phyloP scores from a whole-genome alignment of 371 early-diverging fungal genomes.

The Mortierella sp. region DNA sequence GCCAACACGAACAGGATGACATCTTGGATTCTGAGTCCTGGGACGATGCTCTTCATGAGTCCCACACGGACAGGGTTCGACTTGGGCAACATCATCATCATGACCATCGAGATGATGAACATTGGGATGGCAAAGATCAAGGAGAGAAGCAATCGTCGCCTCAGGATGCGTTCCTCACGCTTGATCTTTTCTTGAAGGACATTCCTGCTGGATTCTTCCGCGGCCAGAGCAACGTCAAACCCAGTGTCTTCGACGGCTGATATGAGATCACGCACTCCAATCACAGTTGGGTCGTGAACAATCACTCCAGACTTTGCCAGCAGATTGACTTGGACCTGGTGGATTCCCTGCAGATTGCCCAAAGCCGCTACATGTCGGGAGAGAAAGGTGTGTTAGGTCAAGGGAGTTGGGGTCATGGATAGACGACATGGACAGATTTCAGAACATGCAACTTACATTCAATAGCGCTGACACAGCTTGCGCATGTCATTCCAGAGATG shows the following conservation, averaged over 20 bases:
- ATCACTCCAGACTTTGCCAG: slow-evolving; percentile 71
- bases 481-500: slow-evolving; percentile 87
- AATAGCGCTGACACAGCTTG: slow-evolving; percentile 82
- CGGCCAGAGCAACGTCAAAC: slow-evolving; percentile 63
- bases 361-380: slow-evolving; percentile 38
- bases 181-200: slow-evolving; percentile 63
- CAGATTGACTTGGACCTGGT: slow-evolving; percentile 72
- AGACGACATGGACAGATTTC: not conserved
- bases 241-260: slow-evolving; percentile 70
- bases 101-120: slow-evolving; percentile 68
- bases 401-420: no score
- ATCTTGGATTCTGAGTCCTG: slow-evolving; percentile 62
- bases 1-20: slow-evolving; percentile 62
- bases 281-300: slow-evolving; percentile 62
- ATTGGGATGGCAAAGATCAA: slow-evolving; percentile 70
- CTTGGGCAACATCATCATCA: slow-evolving; percentile 66
- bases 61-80: slow-evolving; percentile 55
- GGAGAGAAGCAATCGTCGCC: slow-evolving; percentile 63
- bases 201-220: slow-evolving; percentile 52
- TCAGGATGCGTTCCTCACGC: slow-evolving; percentile 56
- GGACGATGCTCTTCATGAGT: slow-evolving; percentile 53
- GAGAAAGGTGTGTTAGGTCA: no score
- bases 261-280: slow-evolving; percentile 63
- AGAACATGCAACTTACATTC: slow-evolving; percentile 63
- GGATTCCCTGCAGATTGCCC: slow-evolving; percentile 65